phyloP scores from a whole-genome alignment of 1,139 yeast genomes.

The Diutina pseudorugosa region DNA sequence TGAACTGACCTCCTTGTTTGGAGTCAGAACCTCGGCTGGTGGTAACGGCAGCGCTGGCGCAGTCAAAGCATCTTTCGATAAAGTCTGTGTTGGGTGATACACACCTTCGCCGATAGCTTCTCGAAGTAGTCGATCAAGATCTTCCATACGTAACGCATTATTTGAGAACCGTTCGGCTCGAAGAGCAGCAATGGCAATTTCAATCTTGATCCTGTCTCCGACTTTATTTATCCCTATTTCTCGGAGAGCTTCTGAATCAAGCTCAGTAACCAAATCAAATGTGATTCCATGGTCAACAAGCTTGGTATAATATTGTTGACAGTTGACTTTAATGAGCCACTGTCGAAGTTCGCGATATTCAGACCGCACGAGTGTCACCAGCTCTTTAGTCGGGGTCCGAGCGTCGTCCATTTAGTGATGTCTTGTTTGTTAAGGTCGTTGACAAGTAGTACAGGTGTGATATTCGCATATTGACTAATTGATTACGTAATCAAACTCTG shows the following conservation, averaged over 20 bases:
- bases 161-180: conserved; percentile 25
- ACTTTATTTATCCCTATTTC: conserved; percentile 68
- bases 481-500: background rate
- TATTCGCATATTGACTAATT: background rate
- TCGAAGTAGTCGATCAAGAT: conserved; percentile 17
- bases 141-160: conserved; percentile 18
- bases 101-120: background rate
- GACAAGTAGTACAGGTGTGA: background rate
- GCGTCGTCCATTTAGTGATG: background rate
- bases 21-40: background rate
- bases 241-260: conserved; percentile 57
- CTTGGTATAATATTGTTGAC: conserved; percentile 24
- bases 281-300: conserved; percentile 43
- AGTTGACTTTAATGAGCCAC: conserved; percentile 18
- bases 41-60: background rate
- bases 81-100: background rate
- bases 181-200: conserved; percentile 37
- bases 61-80: background rate
- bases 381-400: conserved; percentile 2
- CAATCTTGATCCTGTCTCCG: conserved; percentile 70
- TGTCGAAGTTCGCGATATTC: conserved; percentile 2
- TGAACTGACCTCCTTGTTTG: conserved; percentile 5
- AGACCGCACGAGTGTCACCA: conserved; percentile 1
- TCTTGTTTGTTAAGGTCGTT: background rate
- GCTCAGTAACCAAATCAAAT: conserved; percentile 44